These are phyloP conservation scores for Boletus vermiculosoides DNA, from an alignment of 768 basidiomycete species.

Conservation along the genomic window DNA sequence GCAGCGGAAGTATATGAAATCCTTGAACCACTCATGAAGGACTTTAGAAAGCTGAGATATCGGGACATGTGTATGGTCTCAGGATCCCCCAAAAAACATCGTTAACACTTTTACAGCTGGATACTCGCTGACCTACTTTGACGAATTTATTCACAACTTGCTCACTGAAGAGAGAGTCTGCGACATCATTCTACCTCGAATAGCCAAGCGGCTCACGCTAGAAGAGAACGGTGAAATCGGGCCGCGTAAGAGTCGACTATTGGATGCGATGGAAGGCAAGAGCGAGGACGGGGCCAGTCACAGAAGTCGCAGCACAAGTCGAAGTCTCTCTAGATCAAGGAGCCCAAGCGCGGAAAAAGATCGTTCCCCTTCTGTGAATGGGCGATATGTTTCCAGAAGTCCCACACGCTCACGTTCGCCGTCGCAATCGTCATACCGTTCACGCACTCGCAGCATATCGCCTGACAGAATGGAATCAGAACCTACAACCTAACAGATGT, in stretches of 20 bases:
- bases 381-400: constrained; percentile 65
- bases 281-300: constrained; percentile 50
- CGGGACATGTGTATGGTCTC: constrained; percentile 70
- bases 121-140: constrained; percentile 82
- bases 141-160: constrained; percentile 86
- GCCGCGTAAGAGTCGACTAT: constrained; percentile 79
- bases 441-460: constrained; percentile 60
- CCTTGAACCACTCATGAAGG: constrained; percentile 91
- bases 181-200: constrained; percentile 91
- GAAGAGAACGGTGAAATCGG: constrained; percentile 92
- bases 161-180: constrained; percentile 90
- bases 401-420: constrained; percentile 48
- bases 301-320: constrained; percentile 37
- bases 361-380: constrained; percentile 43
- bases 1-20: constrained; percentile 89
- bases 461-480: constrained; percentile 52
- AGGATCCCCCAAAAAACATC: background rate
- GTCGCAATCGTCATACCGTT: constrained; percentile 44
- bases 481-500: constrained; percentile 7
- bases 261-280: constrained; percentile 82
- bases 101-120: constrained; percentile 55
- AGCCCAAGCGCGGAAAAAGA: constrained; percentile 25
- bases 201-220: constrained; percentile 79
- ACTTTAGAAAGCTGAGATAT: constrained; percentile 85
- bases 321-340: constrained; percentile 25